Evolutionary conservation across 441 rosid species (phyloP).

Genomic region (Melastoma candidum): DNA sequence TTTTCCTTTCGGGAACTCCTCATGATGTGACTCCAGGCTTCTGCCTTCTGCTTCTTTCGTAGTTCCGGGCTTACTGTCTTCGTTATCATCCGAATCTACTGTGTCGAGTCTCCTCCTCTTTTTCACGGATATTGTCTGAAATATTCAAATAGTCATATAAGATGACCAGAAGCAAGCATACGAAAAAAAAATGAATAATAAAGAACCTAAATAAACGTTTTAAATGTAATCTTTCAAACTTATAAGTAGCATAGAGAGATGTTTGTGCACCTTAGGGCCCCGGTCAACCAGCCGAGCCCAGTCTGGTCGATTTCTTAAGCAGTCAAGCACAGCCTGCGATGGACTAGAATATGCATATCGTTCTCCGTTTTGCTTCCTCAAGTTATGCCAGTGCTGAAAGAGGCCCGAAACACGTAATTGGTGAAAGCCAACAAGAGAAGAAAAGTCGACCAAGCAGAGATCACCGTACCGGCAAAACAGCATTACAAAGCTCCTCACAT

Average conservation of each 20-base stretch:
- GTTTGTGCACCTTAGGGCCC: constrained; percentile 17
- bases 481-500: constrained; percentile 88
- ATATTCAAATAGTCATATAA: no score
- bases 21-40: constrained; percentile 38
- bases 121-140: no score
- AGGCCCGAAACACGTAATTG: neutral
- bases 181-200: no score
- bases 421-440: neutral
- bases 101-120: constrained; percentile 24
- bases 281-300: constrained; percentile 98
- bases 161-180: no score
- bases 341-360: constrained; percentile 96
- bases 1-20: constrained; percentile 77
- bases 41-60: constrained; percentile 36
- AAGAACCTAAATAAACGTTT: no score
- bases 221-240: no score
- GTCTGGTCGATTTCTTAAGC: constrained; percentile 90
- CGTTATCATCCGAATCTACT: constrained; percentile 30
- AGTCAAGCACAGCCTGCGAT: constrained; percentile 98
- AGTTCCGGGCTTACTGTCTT: constrained; percentile 32
- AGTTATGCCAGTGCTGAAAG: constrained; percentile 88
- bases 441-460: constrained; percentile 6
- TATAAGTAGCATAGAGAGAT: no score
- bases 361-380: constrained; percentile 98
- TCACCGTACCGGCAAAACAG: constrained; percentile 71